Evolutionary conservation across 1,284 basidiomycete genomes (phyloP).

Genomic region (Bondarzewia mesenterica): DNA sequence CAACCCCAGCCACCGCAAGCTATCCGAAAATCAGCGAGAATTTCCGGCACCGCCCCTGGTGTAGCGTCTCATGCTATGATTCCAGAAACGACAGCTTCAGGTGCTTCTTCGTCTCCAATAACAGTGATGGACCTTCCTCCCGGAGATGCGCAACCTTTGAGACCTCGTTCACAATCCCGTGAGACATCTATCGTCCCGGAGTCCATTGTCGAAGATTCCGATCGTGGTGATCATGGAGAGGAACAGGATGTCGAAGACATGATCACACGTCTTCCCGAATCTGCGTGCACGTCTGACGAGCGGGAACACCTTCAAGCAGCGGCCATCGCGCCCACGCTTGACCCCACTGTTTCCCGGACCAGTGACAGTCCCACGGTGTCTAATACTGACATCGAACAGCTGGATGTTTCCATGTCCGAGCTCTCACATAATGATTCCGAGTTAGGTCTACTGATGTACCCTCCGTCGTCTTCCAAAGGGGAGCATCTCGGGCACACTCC

Average conservation of each 20-base stretch:
- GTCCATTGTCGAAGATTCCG: not conserved
- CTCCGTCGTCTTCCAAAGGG: too few relatives aligned
- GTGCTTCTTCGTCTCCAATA: not conserved
- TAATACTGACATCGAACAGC: not conserved
- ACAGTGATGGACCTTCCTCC: too few relatives aligned
- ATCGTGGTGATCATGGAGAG: conserved; percentile 14
- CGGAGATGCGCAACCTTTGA: too few relatives aligned
- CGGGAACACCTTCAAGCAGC: too few relatives aligned
- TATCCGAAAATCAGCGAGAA: conserved; percentile 9
- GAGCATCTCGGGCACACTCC: too few relatives aligned
- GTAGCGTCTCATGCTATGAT: not conserved
- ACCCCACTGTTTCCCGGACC: not conserved
- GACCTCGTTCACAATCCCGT: not conserved
- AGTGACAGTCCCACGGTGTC: not conserved
- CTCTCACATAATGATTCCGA: not conserved
- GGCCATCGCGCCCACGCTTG: too few relatives aligned
- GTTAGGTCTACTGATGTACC: not conserved
- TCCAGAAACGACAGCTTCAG: not conserved
- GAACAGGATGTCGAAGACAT: conserved; percentile 18
- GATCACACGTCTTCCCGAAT: conserved; percentile 3
- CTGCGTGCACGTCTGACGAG: not conserved
- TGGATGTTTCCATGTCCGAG: not conserved
- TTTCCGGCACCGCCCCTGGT: not conserved
- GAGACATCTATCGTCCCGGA: not conserved
- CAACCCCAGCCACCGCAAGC: conserved; percentile 21